Evolutionary conservation across 306 rosid genomes (phyloP).

Genomic region (Purshia tridentata): DNA sequence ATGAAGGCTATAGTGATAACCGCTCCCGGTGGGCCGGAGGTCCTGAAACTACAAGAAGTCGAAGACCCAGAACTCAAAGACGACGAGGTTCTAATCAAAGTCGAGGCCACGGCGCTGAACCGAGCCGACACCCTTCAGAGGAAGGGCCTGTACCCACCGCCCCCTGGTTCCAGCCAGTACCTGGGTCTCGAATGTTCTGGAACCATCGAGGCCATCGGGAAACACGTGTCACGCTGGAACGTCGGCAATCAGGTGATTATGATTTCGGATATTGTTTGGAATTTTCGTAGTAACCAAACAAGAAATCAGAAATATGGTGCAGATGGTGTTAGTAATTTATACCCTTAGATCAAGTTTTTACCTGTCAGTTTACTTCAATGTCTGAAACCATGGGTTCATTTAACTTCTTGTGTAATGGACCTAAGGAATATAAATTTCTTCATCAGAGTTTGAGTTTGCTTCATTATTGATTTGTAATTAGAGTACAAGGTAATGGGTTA

Average conservation of each 20-base stretch:
- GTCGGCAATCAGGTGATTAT: slow-evolving; percentile 67
- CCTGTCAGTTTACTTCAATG: neutral
- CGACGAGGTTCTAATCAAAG: slow-evolving; percentile 69
- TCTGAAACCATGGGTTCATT: neutral
- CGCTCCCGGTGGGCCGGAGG: slow-evolving; percentile 73
- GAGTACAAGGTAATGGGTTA: too few species aligned
- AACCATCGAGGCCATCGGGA: slow-evolving; percentile 54
- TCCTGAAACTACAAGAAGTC: slow-evolving; percentile 59
- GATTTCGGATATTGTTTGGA: neutral
- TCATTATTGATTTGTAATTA: neutral
- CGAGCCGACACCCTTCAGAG: slow-evolving; percentile 76
- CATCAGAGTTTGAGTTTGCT: neutral
- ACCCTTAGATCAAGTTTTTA: neutral
- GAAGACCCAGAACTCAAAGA: slow-evolving; percentile 65
- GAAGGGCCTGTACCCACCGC: slow-evolving; percentile 71
- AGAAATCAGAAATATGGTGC: neutral
- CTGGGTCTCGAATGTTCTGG: slow-evolving; percentile 93
- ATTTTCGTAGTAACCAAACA: too few species aligned
- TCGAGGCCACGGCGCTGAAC: slow-evolving; percentile 79
- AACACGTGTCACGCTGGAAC: slow-evolving; percentile 71
- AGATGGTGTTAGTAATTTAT: neutral
- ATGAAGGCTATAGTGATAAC: slow-evolving; percentile 77
- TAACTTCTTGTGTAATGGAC: too few species aligned
- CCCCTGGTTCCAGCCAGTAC: slow-evolving; percentile 64
- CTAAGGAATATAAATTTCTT: neutral